Evolutionary conservation across 148 eudicot species (phyloP), one percentile per base, ranked within the genome.

Genomic region (Fallopia convolvulus): DNA sequence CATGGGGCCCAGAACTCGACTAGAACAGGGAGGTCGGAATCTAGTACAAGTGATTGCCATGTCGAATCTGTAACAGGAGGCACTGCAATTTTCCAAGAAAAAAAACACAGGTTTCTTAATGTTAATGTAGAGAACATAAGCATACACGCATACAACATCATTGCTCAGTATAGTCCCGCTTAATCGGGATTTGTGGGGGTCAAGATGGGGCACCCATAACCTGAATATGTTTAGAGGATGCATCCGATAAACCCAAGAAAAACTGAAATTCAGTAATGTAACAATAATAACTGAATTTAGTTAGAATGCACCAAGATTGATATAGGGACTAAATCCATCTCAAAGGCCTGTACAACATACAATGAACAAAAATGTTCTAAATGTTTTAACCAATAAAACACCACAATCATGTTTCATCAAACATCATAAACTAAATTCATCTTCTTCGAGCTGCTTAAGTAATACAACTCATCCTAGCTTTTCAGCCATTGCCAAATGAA

Each of bases 1-100:
- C 97, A 94, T 65, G 97, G 97, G 74, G 99, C 99, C 99, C 97
- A 94, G 83, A 94, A 94, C 74, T 90, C 99, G 52, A 94, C 94
- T 74, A 92, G 83, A 47, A 89, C 97, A 1, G 94, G 88, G 21
- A 76, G 44, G 41, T 83, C 85, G 13, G 84, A 85, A 74, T 88
- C 92, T 20, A 94, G 80, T 11, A 92, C 98, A 40, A 77, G 84
- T 36, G 89, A 80, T 75, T 94, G 84, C 92, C 93, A 94, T 39
- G 83, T 78, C 4, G 75, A 77, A 66, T 90, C 96, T 15, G 82
- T 82, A 42, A 88, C 87, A 53, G 91, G 42, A 65, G 89, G 79
- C 81, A 90, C 98, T 90, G 93, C 83, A 85, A 61, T 77, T 68
- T 66, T 81, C 81, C 76, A 81, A 17, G 12, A 75, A 70, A 82